Evolutionary conservation across 805 yeast genomes (phyloP).

Genomic region (Suhomyces vadensis): DNA sequence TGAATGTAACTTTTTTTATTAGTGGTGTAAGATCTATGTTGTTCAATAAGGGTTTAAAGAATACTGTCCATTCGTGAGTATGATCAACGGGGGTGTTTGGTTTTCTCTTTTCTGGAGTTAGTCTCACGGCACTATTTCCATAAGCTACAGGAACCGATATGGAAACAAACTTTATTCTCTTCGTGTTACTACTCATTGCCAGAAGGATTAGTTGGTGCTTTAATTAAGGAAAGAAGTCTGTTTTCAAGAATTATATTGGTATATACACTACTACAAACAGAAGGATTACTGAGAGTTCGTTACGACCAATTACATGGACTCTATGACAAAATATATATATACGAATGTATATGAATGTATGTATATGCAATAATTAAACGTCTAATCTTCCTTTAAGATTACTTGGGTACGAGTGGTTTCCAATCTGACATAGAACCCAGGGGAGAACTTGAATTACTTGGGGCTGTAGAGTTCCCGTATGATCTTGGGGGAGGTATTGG

Average conservation of each 20-base stretch:
- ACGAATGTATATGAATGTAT: too few species aligned
- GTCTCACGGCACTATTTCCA: constrained; percentile 77
- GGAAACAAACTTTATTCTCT: constrained; percentile 39
- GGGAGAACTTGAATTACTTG: constrained; percentile 5
- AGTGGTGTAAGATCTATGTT: constrained; percentile 78
- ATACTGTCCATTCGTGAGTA: constrained; percentile 95
- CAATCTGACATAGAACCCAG: constrained; percentile 43
- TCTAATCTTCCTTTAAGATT: constrained; percentile 5
- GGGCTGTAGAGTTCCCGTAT: not conserved
- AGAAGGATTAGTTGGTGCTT: too few species aligned
- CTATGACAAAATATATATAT: not conserved
- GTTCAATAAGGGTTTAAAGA: constrained; percentile 68
- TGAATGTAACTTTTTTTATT: constrained; percentile 89
- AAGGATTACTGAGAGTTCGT: not conserved
- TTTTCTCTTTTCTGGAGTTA: constrained; percentile 45
- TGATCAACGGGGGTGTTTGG: constrained; percentile 81
- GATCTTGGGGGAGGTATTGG: constrained; percentile 11
- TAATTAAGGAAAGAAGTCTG: too few species aligned
- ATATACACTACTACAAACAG: not conserved
- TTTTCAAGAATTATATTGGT: not conserved
- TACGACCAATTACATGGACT: too few species aligned
- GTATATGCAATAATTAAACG: too few species aligned
- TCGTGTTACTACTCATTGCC: constrained; percentile 14
- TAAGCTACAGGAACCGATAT: constrained; percentile 77
- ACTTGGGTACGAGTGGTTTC: constrained; percentile 54